Evolutionary conservation across 2,329 filamentous ascomycete genomes (phyloP), one percentile per base, ranked within the genome.

Genomic region (Iodosphaeria phyllophila): DNA sequence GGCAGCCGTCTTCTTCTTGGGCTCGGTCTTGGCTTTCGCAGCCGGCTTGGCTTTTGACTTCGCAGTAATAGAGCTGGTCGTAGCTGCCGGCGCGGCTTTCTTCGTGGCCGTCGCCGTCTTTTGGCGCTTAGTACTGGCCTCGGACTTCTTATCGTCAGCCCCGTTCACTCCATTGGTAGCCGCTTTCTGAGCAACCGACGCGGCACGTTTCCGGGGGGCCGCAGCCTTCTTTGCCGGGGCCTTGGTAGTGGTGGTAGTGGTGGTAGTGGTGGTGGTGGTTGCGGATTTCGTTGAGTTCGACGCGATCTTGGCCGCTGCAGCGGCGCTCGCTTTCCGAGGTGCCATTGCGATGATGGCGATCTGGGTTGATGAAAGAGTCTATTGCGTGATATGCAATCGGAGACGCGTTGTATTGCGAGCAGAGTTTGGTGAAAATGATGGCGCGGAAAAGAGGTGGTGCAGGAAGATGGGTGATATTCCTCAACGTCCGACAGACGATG

Each of bases 341-440:
- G 29, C 16, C 22, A 28, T 30, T 28, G 27, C 25, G 27, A 36
- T 44, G n/a, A n/a, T n/a, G n/a, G n/a, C n/a, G n/a, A n/a, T n/a
- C n/a, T n/a, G n/a, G n/a, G n/a, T n/a, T n/a, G n/a, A n/a, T n/a
- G n/a, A n/a, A n/a, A n/a, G n/a, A n/a, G n/a, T n/a, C n/a, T n/a
- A n/a, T n/a, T n/a, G n/a, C n/a, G n/a, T n/a, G n/a, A n/a, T n/a
- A n/a, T n/a, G n/a, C n/a, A n/a, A n/a, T n/a, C n/a, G n/a, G n/a
- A n/a, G n/a, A n/a, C n/a, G n/a, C n/a, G n/a, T n/a, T n/a, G n/a
- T n/a, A n/a, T n/a, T n/a, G n/a, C n/a, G n/a, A n/a, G n/a, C n/a
- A n/a, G n/a, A n/a, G n/a, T n/a, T n/a, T n/a, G n/a, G n/a, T n/a
- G n/a, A n/a, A n/a, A n/a, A n/a, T n/a, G n/a, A n/a, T n/a, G n/a